These are phyloP conservation scores for Ascochyta fabae DNA, from an alignment of 2,329 filamentous ascomycete genomes.

Conservation along the genomic window DNA sequence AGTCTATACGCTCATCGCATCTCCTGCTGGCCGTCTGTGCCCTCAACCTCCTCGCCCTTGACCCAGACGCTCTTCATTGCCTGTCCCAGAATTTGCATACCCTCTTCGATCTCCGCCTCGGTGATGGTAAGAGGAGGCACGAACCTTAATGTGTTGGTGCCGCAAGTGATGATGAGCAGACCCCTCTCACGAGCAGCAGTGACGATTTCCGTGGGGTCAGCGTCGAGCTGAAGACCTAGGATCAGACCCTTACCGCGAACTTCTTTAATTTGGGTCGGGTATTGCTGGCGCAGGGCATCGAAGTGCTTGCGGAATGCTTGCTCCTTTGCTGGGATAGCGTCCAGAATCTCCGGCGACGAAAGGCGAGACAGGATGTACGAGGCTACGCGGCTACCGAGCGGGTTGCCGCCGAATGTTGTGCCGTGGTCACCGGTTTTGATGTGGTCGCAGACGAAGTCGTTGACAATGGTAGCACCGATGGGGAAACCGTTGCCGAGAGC, in stretches of 20 bases:
- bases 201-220: constrained; percentile 76
- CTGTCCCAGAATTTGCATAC: constrained; percentile 76
- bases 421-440: constrained; percentile 83
- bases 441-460: constrained; percentile 70
- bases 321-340: constrained; percentile 72
- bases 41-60: constrained; percentile 42
- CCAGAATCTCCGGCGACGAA: constrained; percentile 72
- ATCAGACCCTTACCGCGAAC: constrained; percentile 85
- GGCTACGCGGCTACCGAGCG: constrained; percentile 81
- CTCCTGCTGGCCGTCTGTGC: constrained; percentile 44
- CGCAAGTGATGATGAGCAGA: constrained; percentile 88
- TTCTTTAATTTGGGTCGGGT: constrained; percentile 77
- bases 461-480: constrained; percentile 80
- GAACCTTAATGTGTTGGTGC: constrained; percentile 89
- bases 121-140: constrained; percentile 86
- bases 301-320: constrained; percentile 66
- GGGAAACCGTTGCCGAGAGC: constrained; percentile 96
- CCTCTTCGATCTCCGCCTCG: constrained; percentile 79
- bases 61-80: constrained; percentile 64
- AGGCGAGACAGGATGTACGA: constrained; percentile 85
- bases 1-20: constrained; percentile 29
- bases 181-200: constrained; percentile 88
- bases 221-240: constrained; percentile 80
- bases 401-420: constrained; percentile 93
- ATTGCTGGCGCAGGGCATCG: constrained; percentile 62